Conservation (phyloP, 2,329 filamentous ascomycete genomes). For the Pestalotiopsis sp. region DNA sequence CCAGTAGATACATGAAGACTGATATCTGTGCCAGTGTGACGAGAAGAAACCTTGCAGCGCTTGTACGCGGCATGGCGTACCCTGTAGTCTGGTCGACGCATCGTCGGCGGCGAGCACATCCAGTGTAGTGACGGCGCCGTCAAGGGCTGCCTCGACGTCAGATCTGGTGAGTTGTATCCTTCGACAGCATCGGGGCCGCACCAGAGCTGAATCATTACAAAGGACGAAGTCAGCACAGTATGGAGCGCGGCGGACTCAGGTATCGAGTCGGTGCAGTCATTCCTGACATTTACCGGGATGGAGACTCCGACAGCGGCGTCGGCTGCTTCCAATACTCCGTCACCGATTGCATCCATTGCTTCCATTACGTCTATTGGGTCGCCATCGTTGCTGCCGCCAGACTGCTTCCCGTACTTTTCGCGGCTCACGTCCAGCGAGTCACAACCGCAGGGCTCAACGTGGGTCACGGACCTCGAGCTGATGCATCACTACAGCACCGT, state of each 20-base stretch:
- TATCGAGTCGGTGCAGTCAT: neutral
- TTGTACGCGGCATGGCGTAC: slow-evolving; percentile 36
- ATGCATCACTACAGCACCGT: slow-evolving; percentile 9
- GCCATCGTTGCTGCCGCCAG: neutral
- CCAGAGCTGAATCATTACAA: neutral
- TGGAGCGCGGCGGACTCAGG: slow-evolving; percentile 25
- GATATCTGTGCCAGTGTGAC: slow-evolving; percentile 34
- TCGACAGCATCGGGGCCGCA: neutral
- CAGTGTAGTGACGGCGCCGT: slow-evolving; percentile 4
- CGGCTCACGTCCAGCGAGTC: slow-evolving; percentile 14
- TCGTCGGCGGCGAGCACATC: slow-evolving; percentile 6
- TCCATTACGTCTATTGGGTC: neutral
- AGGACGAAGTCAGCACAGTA: slow-evolving; percentile 22
- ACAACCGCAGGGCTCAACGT: slow-evolving; percentile 21
- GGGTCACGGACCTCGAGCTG: slow-evolving; percentile 8
- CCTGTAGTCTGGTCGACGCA: slow-evolving; percentile 32
- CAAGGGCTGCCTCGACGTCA: neutral
- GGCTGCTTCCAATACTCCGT: neutral
- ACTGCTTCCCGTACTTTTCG: slow-evolving; percentile 31
- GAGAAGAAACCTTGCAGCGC: slow-evolving; percentile 39
- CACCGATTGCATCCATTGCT: neutral
- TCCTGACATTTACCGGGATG: neutral
- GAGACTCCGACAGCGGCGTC: neutral
- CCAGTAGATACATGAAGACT: neutral
- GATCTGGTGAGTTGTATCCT: neutral